Conservation (phyloP, 768 basidiomycete species). For the Boletus fagicola region DNA sequence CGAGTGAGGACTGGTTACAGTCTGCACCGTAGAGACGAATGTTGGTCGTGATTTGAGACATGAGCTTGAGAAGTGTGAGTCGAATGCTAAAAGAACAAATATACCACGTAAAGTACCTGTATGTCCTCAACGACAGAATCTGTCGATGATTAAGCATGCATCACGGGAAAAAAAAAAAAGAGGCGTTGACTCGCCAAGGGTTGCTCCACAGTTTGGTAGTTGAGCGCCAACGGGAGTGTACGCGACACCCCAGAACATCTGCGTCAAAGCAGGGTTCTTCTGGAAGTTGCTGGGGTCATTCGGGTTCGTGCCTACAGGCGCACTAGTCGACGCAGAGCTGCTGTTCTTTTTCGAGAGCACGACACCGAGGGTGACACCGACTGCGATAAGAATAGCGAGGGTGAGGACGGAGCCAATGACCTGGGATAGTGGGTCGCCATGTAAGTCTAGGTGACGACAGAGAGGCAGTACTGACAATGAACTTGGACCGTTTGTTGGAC, state of each 20-base stretch:
- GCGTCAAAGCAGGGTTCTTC: slow-evolving; percentile 64
- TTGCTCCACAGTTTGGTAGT: slow-evolving; percentile 65
- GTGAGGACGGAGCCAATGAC: slow-evolving; percentile 49
- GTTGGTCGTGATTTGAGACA: slow-evolving; percentile 83
- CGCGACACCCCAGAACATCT: slow-evolving; percentile 82
- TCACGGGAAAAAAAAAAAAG: too few relatives aligned
- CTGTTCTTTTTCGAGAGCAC: slow-evolving; percentile 55
- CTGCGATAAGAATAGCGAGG: slow-evolving; percentile 51
- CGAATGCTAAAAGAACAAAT: background rate
- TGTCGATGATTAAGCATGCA: slow-evolving; percentile 16
- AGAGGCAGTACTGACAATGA: slow-evolving; percentile 46
- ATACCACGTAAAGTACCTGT: slow-evolving; percentile 45
- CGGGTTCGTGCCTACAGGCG: slow-evolving; percentile 37
- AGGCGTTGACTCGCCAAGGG: slow-evolving; percentile 30
- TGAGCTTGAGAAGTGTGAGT: slow-evolving; percentile 44
- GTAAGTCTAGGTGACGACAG: background rate
- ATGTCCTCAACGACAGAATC: slow-evolving; percentile 67
- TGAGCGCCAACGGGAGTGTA: slow-evolving; percentile 81
- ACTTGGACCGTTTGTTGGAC: slow-evolving; percentile 47
- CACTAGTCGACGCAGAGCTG: slow-evolving; percentile 19
- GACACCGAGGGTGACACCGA: slow-evolving; percentile 65
- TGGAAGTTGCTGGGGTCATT: slow-evolving; percentile 78
- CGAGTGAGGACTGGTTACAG: slow-evolving; percentile 78
- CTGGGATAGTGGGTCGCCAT: slow-evolving; percentile 33
- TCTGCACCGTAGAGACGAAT: slow-evolving; percentile 86